Evolutionary conservation across 768 basidiomycete species (phyloP).

Genomic region (Albatrellus ellisii): DNA sequence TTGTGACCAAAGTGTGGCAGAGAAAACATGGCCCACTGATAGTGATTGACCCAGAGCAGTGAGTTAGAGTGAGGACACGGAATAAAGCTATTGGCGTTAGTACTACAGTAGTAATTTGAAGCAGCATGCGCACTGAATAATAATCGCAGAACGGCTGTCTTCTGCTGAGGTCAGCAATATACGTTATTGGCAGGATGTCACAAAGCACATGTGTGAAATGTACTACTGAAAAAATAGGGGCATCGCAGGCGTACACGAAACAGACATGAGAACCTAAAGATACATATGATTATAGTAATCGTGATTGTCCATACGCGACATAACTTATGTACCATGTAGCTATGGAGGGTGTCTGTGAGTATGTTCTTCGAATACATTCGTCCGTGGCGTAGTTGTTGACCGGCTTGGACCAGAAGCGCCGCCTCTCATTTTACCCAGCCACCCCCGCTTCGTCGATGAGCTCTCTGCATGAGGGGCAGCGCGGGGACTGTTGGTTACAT

Average conservation of each 20-base stretch:
- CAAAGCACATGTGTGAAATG: too few species aligned
- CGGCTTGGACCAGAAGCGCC: background rate
- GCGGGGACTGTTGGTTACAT: conserved; percentile 56
- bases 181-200: too few species aligned
- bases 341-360: too few species aligned
- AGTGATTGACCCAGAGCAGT: too few species aligned
- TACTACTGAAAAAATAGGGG: too few species aligned
- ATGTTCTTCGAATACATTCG: conserved; percentile 5
- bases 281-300: background rate
- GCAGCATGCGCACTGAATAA: too few species aligned
- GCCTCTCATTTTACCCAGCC: conserved; percentile 9
- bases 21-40: background rate
- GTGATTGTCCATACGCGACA: background rate
- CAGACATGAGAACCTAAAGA: background rate
- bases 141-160: too few species aligned
- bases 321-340: background rate
- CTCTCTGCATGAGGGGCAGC: conserved; percentile 1
- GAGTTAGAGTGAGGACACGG: background rate
- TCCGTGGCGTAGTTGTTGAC: conserved; percentile 1
- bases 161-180: too few species aligned
- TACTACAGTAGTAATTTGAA: too few species aligned
- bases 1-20: conserved; percentile 12
- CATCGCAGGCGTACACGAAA: too few species aligned
- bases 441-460: conserved; percentile 7
- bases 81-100: too few species aligned